Percentiles rank a stretch among this genome's conserved stretches.
Conservation (phyloP, 495 filamentous ascomycete genomes). For the Podospora bellae-mahoneyi region DNA sequence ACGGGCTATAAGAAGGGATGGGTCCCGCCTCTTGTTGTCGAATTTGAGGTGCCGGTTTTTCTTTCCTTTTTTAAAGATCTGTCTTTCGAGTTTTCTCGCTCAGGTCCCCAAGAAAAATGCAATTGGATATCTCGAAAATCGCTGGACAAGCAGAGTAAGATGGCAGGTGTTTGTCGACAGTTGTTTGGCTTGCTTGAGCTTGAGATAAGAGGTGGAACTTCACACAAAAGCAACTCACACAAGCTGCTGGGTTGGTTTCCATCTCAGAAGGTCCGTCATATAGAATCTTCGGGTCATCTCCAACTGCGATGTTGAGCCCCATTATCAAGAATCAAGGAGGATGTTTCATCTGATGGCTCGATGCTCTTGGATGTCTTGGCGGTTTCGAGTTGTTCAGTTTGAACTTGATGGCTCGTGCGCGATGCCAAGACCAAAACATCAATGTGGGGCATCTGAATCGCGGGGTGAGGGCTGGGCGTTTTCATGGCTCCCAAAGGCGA, state of each 20-base stretch:
- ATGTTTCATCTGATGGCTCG: neutral
- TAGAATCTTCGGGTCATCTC: neutral
- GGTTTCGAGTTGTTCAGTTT: slow-evolving; percentile 3
- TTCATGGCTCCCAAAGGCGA: neutral
- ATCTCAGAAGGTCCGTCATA: neutral
- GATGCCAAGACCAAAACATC: slow-evolving; percentile 3
- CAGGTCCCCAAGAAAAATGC: no score
- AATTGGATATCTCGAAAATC: no score
- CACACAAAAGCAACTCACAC: no score
- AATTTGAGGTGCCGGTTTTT: neutral
- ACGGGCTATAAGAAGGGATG: neutral
- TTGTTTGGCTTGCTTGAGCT: no score
- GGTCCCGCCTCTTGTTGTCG: neutral
- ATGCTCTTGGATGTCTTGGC: slow-evolving; percentile 9
- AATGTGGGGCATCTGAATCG: slow-evolving; percentile 7
- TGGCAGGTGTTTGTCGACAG: no score
- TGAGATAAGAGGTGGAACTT: no score
- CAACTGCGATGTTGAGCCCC: neutral
- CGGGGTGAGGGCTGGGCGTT: slow-evolving; percentile 14
- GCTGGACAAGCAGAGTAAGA: no score
- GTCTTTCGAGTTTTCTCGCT: no score
- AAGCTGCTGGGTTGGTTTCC: neutral
- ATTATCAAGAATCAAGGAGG: neutral
- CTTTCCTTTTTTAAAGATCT: neutral
- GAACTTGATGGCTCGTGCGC: slow-evolving; percentile 1